These are phyloP conservation scores for Lachancea lanzarotensis DNA, from an alignment of 805 yeast genomes.

Conservation along the genomic window DNA sequence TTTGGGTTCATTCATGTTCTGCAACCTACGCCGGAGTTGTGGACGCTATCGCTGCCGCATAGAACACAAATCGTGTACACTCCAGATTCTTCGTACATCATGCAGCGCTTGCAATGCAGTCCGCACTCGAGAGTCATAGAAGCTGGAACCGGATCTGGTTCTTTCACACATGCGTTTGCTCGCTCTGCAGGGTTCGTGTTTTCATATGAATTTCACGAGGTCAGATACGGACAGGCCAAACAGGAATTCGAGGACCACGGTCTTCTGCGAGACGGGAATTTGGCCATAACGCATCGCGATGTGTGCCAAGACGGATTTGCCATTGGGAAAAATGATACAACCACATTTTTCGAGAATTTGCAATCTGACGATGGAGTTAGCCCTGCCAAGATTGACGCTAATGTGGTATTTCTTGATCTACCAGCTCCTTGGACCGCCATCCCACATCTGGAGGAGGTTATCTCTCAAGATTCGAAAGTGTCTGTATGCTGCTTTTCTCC, in stretches of 20 bases:
- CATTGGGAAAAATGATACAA: constrained; percentile 31
- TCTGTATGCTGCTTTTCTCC: constrained; percentile 95
- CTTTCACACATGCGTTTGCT: constrained; percentile 88
- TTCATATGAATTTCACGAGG: constrained; percentile 88
- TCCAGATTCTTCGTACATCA: constrained; percentile 87
- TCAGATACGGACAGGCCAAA: constrained; percentile 72
- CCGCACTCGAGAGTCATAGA: constrained; percentile 80
- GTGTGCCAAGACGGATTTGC: constrained; percentile 85
- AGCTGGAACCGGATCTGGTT: constrained; percentile 97
- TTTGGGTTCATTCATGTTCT: constrained; percentile 80
- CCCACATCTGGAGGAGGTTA: constrained; percentile 57
- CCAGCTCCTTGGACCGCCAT: constrained; percentile 98
- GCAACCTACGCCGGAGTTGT: constrained; percentile 90
- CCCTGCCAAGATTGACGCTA: constrained; percentile 43
- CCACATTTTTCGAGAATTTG: constrained; percentile 14
- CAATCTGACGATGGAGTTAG: constrained; percentile 18
- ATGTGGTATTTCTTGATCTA: constrained; percentile 77
- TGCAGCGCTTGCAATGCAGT: constrained; percentile 69
- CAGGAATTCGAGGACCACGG: constrained; percentile 72
- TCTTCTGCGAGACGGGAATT: constrained; percentile 39
- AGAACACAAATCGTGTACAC: constrained; percentile 97
- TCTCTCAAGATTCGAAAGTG: constrained; percentile 46
- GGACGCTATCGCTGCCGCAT: constrained; percentile 95
- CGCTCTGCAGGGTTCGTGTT: constrained; percentile 75
- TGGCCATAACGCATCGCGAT: constrained; percentile 80